These are phyloP conservation scores for Tillandsia leiboldiana DNA, from an alignment of 176 grass and related monocot species.

Conservation along the genomic window DNA sequence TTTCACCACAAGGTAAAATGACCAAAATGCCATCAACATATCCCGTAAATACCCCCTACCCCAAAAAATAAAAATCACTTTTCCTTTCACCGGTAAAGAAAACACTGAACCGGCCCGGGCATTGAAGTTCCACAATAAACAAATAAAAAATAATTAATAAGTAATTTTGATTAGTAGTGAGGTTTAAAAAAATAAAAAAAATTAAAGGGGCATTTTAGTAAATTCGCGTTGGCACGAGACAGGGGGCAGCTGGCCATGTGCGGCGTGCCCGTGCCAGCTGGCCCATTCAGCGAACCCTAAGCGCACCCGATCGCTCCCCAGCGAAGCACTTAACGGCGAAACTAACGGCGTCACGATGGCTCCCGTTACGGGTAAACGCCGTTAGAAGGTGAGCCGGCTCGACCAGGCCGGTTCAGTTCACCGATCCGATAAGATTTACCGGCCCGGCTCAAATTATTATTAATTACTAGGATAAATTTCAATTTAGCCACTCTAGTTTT, in stretches of 20 bases:
- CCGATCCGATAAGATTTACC: too few species aligned
- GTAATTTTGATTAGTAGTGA: too few species aligned
- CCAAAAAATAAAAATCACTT: too few species aligned
- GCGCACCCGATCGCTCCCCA: conserved; percentile 20
- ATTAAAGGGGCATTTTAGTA: not conserved
- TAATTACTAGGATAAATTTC: too few species aligned
- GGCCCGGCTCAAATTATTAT: too few species aligned
- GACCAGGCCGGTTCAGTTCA: too few species aligned
- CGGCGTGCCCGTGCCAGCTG: conserved; percentile 21
- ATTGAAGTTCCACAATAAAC: not conserved
- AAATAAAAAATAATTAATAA: not conserved
- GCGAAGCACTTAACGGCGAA: conserved; percentile 15
- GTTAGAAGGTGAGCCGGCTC: too few species aligned
- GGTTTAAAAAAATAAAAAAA: too few species aligned
- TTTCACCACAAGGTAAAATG: not conserved
- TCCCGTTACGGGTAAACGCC: not conserved
- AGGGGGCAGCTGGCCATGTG: conserved; percentile 24
- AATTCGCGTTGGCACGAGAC: not conserved
- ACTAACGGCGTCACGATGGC: not conserved
- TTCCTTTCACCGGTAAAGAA: too few species aligned
- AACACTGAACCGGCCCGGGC: too few species aligned
- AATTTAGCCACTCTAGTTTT: too few species aligned
- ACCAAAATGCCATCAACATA: not conserved
- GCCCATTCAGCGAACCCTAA: conserved; percentile 14
- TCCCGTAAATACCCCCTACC: not conserved